Evolutionary conservation across 2,329 filamentous ascomycete genomes (phyloP), one percentile per base, ranked within the genome.

Genomic region (Diplodia scrobiculata): DNA sequence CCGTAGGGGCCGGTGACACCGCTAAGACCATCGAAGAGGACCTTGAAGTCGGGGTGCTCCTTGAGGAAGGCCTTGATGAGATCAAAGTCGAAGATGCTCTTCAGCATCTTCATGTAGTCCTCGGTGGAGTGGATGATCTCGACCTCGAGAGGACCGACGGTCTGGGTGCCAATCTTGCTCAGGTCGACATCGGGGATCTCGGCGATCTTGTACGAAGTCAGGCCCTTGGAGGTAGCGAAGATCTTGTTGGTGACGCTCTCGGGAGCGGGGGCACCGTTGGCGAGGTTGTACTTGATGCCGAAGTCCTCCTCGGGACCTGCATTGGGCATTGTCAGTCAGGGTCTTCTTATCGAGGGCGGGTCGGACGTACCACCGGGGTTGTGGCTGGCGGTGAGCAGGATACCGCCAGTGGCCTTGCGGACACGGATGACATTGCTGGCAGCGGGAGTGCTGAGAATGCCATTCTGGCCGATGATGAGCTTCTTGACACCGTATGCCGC

Each of bases 221-320:
- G 85, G 69, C 85, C 88, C 85, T 97, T 98, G 72, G 94, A 94
- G 68, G 89, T 87, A 73, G 94, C 91, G 82, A 87, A 98, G 79
- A 99, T 98, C 84, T 96, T 97, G 87, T 99, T 96, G 72, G 95
- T 99, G 71, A 99, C 91, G 65, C 91, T 89, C 80, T 99, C 95
- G 67, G 95, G 95, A 66, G 95, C 95, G 51, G 95, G 95, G 66
- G 93, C 95, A 73, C 95, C 95, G 76, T 99, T 98, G 78, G 92
- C 84, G 67, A 99, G 85, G 85, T 99, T 99, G 87, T 99, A 99
- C 84, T 99, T 99, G 88, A 99, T 99, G 73, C 95, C 95, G 74
- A 99, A 99, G 81, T 99, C 95, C 78, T 95, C 90, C 72, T 87
- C 90, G 69, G 95, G 95, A 62, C 93, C 92, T 96, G 72, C 1